Base-by-base conservation (phyloP, 257 asterid genomes). In the Handroanthus guayacan region DNA sequence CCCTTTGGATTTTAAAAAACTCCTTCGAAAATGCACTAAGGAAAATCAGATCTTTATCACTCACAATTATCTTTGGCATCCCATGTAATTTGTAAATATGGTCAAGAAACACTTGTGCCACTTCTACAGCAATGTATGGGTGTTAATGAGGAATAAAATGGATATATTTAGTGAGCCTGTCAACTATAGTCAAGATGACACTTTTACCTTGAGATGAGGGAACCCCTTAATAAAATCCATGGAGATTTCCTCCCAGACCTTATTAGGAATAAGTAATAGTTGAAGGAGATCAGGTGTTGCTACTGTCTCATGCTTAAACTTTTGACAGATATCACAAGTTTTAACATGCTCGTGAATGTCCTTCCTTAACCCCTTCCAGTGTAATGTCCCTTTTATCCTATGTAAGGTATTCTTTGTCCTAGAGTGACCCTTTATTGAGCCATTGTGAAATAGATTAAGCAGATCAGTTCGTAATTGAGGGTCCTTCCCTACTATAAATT, bases 181-280 rank as follows among this genome's bases (percentile, higher is more conserved):
- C 76, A 5, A 56, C 67, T 0, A 56, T 56, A 4, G 56, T 55
- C n/a, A 71, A 34, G 16, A 54, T 71, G 1, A 16, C 10, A 12
- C 13, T 2, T 5, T 54, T 54, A 0, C 38, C 65, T 2, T 12
- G 11, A 20, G 58, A 16, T 9, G 9, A 10, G 67, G 55, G 9
- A 71, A 17, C 6, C 54, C 66, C 3, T 71, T 67, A 2, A 71
- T 54, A 10, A 71, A 71, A 31, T 54, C 76, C 67, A 71, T 55
- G 6, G 36, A 9, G 0, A 71, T 56, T 2, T 56, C 66, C 2
- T 9, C 3, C 76, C 76, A 71, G 1, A 36, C 11, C 2, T 11
- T 14, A 0, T 13, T 12, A 6, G 67, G 67, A 13, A 71, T 71
- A 6, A 67, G 76, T 3, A 54, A 25, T 8, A 67, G 54, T 0